Conservation (phyloP, 176 grass and related monocot species). For the Zizania latifolia region DNA sequence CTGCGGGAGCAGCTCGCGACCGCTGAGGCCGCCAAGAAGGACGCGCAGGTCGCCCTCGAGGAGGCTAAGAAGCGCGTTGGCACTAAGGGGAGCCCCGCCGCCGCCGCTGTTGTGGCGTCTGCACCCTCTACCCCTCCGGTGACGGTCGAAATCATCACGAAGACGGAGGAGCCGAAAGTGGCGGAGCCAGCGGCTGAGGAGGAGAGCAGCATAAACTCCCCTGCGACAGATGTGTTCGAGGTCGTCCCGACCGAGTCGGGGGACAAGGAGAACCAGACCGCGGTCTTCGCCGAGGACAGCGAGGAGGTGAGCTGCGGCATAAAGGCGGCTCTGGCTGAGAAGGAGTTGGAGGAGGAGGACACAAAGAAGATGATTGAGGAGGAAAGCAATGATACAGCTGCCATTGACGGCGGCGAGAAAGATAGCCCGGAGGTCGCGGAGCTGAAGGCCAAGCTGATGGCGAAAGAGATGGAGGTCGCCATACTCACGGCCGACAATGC, state of each 20-base stretch:
- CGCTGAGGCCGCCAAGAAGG: conserved; percentile 82
- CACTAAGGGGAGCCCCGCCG: conserved; percentile 33
- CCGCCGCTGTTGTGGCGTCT: neutral
- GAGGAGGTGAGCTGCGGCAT: conserved; percentile 36
- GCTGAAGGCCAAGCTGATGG: conserved; percentile 49
- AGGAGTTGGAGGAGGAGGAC: conserved; percentile 38
- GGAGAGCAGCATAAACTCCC: conserved; percentile 35
- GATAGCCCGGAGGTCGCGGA: conserved; percentile 24
- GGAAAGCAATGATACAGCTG: neutral
- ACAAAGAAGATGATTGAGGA: conserved; percentile 75
- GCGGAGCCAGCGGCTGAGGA: conserved; percentile 10
- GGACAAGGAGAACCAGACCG: conserved; percentile 49
- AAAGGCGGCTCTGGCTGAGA: conserved; percentile 3
- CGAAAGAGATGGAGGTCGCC: conserved; percentile 51
- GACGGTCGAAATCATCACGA: conserved; percentile 8
- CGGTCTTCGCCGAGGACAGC: neutral
- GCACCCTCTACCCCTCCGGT: neutral
- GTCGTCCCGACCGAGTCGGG: conserved; percentile 23
- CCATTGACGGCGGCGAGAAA: conserved; percentile 9
- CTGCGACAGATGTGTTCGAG: conserved; percentile 71
- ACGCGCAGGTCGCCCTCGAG: conserved; percentile 79
- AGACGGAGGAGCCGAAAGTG: conserved; percentile 22
- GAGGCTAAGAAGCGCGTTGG: conserved; percentile 79
- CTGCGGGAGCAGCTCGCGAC: conserved; percentile 75
- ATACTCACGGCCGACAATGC: conserved; percentile 52